These are phyloP conservation scores for Cymbidium sinense DNA, from an alignment of 106 monocot genomes.

Conservation along the genomic window DNA sequence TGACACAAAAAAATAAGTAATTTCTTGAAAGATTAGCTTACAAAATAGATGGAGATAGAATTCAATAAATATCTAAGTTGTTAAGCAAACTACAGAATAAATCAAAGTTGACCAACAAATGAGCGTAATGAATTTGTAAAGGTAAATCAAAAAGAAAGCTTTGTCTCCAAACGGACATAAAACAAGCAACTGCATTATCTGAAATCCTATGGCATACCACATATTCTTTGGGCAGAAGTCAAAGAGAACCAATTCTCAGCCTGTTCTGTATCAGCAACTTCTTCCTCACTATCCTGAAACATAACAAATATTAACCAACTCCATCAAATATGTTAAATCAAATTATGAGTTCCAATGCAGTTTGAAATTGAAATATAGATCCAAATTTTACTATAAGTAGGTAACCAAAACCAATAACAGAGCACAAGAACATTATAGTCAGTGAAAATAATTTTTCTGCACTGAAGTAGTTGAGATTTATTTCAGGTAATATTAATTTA, in stretches of 20 bases:
- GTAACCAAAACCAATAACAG: background rate
- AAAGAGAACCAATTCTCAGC: slow-evolving; percentile 99
- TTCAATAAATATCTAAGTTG: background rate
- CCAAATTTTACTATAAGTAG: background rate
- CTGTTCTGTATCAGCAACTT: slow-evolving; percentile 94
- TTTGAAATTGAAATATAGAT: background rate
- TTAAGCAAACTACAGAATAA: background rate
- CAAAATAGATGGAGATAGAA: background rate
- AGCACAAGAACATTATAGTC: background rate
- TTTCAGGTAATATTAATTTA: background rate
- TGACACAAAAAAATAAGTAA: background rate
- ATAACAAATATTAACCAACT: background rate
- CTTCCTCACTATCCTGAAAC: slow-evolving; percentile 97
- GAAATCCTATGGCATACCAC: slow-evolving; percentile 43
- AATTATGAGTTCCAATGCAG: background rate
- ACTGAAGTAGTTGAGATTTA: background rate
- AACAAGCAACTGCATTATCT: too few relatives aligned
- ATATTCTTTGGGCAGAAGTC: slow-evolving; percentile 96
- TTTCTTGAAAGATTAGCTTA: background rate
- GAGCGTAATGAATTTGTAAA: background rate
- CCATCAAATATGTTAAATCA: slow-evolving; percentile 1
- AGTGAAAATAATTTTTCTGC: background rate
- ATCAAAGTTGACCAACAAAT: background rate
- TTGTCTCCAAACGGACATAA: background rate
- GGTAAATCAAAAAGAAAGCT: background rate